Evolutionary conservation across 202 grass and related monocot genomes (phyloP).

Genomic region (Carex sylvatica): DNA sequence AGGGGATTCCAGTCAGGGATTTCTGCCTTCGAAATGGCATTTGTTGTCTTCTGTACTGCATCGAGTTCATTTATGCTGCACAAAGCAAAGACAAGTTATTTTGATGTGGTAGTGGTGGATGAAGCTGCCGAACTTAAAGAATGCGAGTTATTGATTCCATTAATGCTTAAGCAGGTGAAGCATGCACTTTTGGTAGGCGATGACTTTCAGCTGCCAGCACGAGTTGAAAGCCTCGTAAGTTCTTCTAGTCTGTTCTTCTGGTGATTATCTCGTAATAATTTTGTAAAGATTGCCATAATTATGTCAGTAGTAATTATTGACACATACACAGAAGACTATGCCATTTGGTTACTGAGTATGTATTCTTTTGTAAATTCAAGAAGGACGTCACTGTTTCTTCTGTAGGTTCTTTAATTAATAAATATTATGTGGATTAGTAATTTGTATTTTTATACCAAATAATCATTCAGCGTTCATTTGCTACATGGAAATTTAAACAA

Average conservation of each 20-base stretch:
- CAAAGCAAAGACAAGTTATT: conserved; percentile 32
- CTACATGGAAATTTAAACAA: too few relatives aligned
- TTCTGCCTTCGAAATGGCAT: conserved; percentile 59
- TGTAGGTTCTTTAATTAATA: too few relatives aligned
- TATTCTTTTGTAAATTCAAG: too few relatives aligned
- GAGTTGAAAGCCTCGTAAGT: conserved; percentile 63
- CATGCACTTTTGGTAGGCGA: conserved; percentile 70
- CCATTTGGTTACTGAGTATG: too few relatives aligned
- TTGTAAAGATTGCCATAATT: neutral
- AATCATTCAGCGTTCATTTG: too few relatives aligned
- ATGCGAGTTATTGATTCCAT: conserved; percentile 63
- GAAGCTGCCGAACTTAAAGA: conserved; percentile 71
- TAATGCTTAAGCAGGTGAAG: conserved; percentile 46
- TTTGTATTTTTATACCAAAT: too few relatives aligned
- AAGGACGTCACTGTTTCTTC: too few relatives aligned
- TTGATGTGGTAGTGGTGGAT: conserved; percentile 69
- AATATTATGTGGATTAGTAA: too few relatives aligned
- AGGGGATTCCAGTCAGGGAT: conserved; percentile 33
- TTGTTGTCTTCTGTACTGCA: conserved; percentile 63
- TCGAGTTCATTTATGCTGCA: conserved; percentile 62
- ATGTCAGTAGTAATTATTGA: neutral
- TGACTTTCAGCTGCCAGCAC: conserved; percentile 57
- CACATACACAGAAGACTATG: too few relatives aligned
- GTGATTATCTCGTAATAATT: neutral
- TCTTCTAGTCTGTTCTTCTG: neutral